These are phyloP conservation scores for Rhodomyrtus tomentosa DNA, from an alignment of 345 rosid genomes.

Conservation along the genomic window DNA sequence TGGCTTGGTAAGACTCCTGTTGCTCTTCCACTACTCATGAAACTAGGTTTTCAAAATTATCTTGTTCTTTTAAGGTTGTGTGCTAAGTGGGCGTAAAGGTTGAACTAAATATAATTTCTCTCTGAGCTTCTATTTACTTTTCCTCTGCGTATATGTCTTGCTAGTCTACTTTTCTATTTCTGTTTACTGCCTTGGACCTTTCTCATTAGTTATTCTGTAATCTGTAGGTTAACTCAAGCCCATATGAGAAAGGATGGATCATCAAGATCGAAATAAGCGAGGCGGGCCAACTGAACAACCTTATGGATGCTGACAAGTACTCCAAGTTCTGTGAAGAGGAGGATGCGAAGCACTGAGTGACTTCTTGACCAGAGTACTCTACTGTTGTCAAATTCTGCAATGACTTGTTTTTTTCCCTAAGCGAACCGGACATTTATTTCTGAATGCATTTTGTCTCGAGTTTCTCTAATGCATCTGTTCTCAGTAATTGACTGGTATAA, in stretches of 20 bases:
- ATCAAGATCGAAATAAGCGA: slow-evolving; percentile 61
- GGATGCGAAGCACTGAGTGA: slow-evolving; percentile 59
- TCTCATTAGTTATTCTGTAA: background rate
- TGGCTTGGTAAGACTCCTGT: slow-evolving; percentile 50
- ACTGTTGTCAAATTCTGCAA: background rate
- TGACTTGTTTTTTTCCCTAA: background rate
- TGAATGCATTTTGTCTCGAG: background rate
- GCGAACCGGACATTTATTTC: background rate
- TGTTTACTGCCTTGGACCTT: background rate
- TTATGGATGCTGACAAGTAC: slow-evolving; percentile 76
- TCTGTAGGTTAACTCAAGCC: slow-evolving; percentile 67
- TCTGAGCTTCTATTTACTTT: background rate
- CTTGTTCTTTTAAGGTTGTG: background rate
- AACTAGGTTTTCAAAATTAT: background rate
- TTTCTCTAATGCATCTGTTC: background rate
- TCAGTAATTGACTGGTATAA: background rate
- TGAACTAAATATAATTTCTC: background rate
- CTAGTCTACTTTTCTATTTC: background rate
- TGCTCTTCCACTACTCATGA: background rate
- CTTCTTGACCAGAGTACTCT: background rate
- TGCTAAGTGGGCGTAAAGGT: background rate
- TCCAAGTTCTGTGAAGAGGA: slow-evolving; percentile 93
- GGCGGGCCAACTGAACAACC: slow-evolving; percentile 40
- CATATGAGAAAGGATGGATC: slow-evolving; percentile 81
- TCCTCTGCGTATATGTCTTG: background rate